These are phyloP conservation scores for Coniochaeta pulveracea DNA, from an alignment of 2,329 filamentous ascomycete species.

Conservation along the genomic window DNA sequence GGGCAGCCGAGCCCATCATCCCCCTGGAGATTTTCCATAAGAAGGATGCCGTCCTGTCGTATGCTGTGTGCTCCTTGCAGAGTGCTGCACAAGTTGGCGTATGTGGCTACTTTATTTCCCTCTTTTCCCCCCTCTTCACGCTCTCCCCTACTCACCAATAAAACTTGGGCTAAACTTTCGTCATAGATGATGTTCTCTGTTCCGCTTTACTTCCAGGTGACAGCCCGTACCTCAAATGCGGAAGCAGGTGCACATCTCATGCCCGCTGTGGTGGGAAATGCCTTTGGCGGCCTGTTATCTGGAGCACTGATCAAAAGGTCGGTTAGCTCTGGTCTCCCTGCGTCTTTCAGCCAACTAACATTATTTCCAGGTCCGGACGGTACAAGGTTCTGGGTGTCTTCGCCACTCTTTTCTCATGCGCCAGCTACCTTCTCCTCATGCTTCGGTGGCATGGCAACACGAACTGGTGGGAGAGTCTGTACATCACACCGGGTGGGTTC, in stretches of 20 bases:
- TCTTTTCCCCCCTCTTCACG: not conserved
- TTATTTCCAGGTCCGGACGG: slow-evolving; percentile 34
- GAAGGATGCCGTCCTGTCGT: slow-evolving; percentile 40
- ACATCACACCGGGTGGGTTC: slow-evolving; percentile 41
- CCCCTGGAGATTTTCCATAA: slow-evolving; percentile 41
- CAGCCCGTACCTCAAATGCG: slow-evolving; percentile 43
- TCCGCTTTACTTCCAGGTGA: slow-evolving; percentile 60
- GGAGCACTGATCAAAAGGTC: slow-evolving; percentile 42
- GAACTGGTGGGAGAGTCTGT: slow-evolving; percentile 40
- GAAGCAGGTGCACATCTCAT: slow-evolving; percentile 49
- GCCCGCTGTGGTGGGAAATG: slow-evolving; percentile 57
- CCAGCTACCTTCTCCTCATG: slow-evolving; percentile 40
- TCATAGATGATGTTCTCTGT: slow-evolving; percentile 49
- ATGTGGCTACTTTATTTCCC: slow-evolving; percentile 11
- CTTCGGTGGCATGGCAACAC: slow-evolving; percentile 50
- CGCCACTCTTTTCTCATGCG: slow-evolving; percentile 34
- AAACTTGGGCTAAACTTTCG: no score
- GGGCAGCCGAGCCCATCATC: slow-evolving; percentile 44
- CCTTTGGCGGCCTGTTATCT: slow-evolving; percentile 48
- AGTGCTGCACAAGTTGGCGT: slow-evolving; percentile 46
- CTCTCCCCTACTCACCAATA: not conserved
- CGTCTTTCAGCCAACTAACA: not conserved
- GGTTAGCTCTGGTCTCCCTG: not conserved
- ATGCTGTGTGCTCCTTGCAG: slow-evolving; percentile 40
- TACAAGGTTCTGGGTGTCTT: slow-evolving; percentile 45